These are phyloP conservation scores for Scleroderma bovista DNA, from an alignment of 768 basidiomycete genomes.

Conservation along the genomic window DNA sequence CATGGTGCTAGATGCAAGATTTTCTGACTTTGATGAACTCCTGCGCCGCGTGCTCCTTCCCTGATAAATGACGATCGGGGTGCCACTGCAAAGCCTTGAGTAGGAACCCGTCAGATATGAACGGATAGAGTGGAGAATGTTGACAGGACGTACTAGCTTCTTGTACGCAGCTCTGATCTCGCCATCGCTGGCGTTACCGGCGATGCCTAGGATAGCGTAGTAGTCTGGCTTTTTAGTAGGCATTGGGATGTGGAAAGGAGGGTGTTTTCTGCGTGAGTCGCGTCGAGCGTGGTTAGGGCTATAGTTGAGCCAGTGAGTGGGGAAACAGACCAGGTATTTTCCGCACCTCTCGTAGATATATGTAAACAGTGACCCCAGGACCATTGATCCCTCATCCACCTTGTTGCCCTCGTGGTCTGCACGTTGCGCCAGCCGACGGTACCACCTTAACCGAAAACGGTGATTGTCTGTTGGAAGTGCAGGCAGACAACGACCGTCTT, in stretches of 20 bases:
- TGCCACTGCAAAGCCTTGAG: conserved; percentile 59
- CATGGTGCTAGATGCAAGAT: conserved; percentile 3
- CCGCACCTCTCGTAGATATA: conserved; percentile 18
- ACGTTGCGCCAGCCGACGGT: conserved; percentile 29
- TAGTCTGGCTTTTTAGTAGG: conserved; percentile 21
- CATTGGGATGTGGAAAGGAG: conserved; percentile 18
- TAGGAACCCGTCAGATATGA: conserved; percentile 9
- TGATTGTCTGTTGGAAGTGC: not conserved
- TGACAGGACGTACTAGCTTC: conserved; percentile 42
- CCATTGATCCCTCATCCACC: conserved; percentile 13
- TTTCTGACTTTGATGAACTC: conserved; percentile 54
- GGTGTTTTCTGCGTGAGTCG: conserved; percentile 6
- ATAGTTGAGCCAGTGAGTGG: conserved; percentile 6
- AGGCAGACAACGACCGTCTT: too few species aligned
- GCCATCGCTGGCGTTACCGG: conserved; percentile 40
- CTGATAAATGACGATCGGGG: conserved; percentile 53
- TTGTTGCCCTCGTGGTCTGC: conserved; percentile 27
- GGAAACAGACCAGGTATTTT: conserved; percentile 4
- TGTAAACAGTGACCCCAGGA: conserved; percentile 20
- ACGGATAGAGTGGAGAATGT: conserved; percentile 17
- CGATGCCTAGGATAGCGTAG: conserved; percentile 43
- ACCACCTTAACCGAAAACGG: not conserved
- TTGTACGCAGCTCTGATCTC: conserved; percentile 59
- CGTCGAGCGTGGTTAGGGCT: conserved; percentile 6
- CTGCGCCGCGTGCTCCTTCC: conserved; percentile 47